A percentile compares a stretch with the other conserved stretches of the same genome.
These are phyloP conservation scores for Rhizophagus prolifer DNA, from an alignment of 192 early-diverging fungal species.

Conservation along the genomic window DNA sequence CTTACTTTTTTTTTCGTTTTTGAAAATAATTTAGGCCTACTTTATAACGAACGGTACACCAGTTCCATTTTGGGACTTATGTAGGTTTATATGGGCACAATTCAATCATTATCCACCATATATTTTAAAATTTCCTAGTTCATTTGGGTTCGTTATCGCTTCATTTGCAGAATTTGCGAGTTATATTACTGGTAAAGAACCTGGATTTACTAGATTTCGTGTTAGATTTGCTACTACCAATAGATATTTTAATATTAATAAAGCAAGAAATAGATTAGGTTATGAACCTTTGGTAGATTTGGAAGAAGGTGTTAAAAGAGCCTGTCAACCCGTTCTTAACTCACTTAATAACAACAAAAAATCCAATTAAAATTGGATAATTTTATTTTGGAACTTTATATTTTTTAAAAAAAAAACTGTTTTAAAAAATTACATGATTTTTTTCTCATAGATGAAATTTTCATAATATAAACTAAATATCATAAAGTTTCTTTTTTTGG, in stretches of 20 bases:
- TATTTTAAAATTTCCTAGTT: slow-evolving; percentile 58
- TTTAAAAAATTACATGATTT: too few species aligned
- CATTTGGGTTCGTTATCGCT: slow-evolving; percentile 49
- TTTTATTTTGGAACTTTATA: not conserved
- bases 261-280: slow-evolving; percentile 69
- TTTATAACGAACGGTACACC: slow-evolving; percentile 92
- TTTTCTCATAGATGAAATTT: too few species aligned
- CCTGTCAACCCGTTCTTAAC: slow-evolving; percentile 1
- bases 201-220: slow-evolving; percentile 75
- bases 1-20: slow-evolving; percentile 28
- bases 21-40: slow-evolving; percentile 60
- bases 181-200: slow-evolving; percentile 54
- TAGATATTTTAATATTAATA: slow-evolving; percentile 86
- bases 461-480: too few species aligned
- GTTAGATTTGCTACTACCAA: slow-evolving; percentile 77
- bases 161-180: slow-evolving; percentile 67
- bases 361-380: not conserved
- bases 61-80: slow-evolving; percentile 87
- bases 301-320: slow-evolving; percentile 53
- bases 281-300: slow-evolving; percentile 55
- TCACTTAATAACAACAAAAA: not conserved
- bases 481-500: too few species aligned
- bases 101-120: slow-evolving; percentile 57
- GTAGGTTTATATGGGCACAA: slow-evolving; percentile 66
- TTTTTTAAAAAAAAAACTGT: too few species aligned